These are phyloP conservation scores for Zizania latifolia DNA, from an alignment of 176 grass and related monocot species.

Conservation along the genomic window DNA sequence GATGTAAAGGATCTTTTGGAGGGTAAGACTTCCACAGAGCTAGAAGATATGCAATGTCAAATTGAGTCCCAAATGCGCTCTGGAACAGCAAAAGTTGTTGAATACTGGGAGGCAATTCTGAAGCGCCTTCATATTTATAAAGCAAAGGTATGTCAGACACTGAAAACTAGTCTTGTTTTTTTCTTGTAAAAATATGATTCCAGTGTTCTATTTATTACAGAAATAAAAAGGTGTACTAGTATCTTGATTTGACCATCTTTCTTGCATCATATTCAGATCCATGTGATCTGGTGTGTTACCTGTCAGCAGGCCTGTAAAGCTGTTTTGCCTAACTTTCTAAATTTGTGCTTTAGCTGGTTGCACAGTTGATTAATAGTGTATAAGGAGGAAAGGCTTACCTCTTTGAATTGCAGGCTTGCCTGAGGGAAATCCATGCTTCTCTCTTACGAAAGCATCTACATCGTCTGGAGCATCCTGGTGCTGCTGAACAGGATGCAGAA, in stretches of 20 bases:
- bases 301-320: slow-evolving; percentile 1
- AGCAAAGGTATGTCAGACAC: slow-evolving; percentile 65
- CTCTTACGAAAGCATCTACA: slow-evolving; percentile 88
- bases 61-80: slow-evolving; percentile 95
- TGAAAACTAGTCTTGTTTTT: slow-evolving; percentile 5
- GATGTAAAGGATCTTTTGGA: slow-evolving; percentile 89
- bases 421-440: slow-evolving; percentile 93
- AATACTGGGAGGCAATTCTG: slow-evolving; percentile 96
- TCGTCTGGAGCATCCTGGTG: slow-evolving; percentile 53
- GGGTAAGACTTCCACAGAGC: slow-evolving; percentile 62
- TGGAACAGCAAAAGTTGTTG: slow-evolving; percentile 95
- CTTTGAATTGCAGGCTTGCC: slow-evolving; percentile 53
- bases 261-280: slow-evolving; percentile 2
- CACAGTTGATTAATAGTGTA: not conserved
- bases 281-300: not conserved
- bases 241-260: not conserved
- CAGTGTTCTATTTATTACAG: not conserved
- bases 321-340: slow-evolving; percentile 2
- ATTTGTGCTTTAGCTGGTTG: slow-evolving; percentile 15
- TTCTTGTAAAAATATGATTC: slow-evolving; percentile 5
- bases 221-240: not conserved
- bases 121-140: slow-evolving; percentile 96
- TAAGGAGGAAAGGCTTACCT: not conserved
- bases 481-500: slow-evolving; percentile 35
- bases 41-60: slow-evolving; percentile 83